Evolutionary conservation across 345 rosid species (phyloP).

Genomic region (Eucalyptus camaldulensis): DNA sequence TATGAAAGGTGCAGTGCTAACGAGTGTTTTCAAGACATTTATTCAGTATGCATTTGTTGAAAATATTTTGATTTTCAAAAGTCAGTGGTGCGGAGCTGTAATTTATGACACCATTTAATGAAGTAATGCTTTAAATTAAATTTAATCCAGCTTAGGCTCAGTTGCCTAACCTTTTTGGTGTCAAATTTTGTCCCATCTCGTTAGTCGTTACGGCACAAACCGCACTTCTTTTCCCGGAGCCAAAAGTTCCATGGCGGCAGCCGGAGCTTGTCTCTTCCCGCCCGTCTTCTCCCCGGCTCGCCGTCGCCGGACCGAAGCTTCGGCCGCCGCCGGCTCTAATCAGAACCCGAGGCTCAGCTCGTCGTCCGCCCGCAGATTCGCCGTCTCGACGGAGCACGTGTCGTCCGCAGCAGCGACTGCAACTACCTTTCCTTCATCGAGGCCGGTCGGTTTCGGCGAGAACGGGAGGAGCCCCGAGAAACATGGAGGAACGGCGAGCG

Average conservation of each 20-base stretch:
- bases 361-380: background rate
- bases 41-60: background rate
- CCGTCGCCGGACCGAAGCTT: background rate
- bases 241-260: background rate
- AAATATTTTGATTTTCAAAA: background rate
- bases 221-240: background rate
- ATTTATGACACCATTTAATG: background rate
- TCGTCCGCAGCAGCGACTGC: background rate
- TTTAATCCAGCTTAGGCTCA: background rate
- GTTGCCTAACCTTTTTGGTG: background rate
- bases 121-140: background rate
- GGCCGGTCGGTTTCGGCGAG: background rate
- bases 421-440: background rate
- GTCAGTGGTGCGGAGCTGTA: background rate
- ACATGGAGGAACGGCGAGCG: background rate
- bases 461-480: background rate
- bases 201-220: background rate
- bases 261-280: background rate
- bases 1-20: background rate
- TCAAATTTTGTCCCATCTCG: background rate
- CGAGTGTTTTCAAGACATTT: background rate
- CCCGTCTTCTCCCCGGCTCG: background rate
- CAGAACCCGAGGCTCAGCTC: background rate
- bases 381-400: constrained; percentile 1
- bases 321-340: background rate